A percentile compares a stretch with the other conserved stretches of the same genome.
phyloP scores from a whole-genome alignment of 768 basidiomycete genomes.

The Mycena rosella region DNA sequence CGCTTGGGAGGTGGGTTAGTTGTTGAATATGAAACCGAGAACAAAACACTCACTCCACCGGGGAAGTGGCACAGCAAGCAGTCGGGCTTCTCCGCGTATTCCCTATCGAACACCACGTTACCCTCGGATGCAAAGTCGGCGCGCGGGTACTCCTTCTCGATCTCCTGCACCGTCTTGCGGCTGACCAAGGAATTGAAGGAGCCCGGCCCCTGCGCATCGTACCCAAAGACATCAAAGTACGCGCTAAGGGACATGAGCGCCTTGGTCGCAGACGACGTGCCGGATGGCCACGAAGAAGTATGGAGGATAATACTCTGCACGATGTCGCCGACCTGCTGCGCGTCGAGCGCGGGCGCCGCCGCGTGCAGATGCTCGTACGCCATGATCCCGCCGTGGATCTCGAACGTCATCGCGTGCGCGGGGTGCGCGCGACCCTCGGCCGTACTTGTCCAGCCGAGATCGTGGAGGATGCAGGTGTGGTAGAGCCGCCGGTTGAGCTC shows the following conservation, averaged over 20 bases:
- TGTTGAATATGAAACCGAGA: too few species aligned
- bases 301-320: neutral
- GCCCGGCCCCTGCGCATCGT: conserved; percentile 27
- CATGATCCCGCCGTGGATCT: conserved; percentile 26
- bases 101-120: too few species aligned
- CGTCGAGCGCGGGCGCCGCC: conserved; percentile 11
- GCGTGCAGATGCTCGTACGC: conserved; percentile 26
- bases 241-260: neutral
- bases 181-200: conserved; percentile 28
- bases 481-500: neutral
- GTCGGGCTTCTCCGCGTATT: too few species aligned
- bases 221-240: conserved; percentile 4
- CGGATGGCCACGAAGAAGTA: neutral
- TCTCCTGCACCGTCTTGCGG: conserved; percentile 35
- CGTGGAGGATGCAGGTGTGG: conserved; percentile 13
- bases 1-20: neutral
- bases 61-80: too few species aligned
- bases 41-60: neutral
- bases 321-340: conserved; percentile 18
- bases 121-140: too few species aligned
- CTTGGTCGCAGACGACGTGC: neutral
- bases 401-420: conserved; percentile 21
- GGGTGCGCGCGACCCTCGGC: conserved; percentile 15
- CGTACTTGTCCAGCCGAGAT: conserved; percentile 5
- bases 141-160: conserved; percentile 31